Evolutionary conservation across 495 filamentous ascomycete species (phyloP).

Genomic region (Filosporella fistucella): DNA sequence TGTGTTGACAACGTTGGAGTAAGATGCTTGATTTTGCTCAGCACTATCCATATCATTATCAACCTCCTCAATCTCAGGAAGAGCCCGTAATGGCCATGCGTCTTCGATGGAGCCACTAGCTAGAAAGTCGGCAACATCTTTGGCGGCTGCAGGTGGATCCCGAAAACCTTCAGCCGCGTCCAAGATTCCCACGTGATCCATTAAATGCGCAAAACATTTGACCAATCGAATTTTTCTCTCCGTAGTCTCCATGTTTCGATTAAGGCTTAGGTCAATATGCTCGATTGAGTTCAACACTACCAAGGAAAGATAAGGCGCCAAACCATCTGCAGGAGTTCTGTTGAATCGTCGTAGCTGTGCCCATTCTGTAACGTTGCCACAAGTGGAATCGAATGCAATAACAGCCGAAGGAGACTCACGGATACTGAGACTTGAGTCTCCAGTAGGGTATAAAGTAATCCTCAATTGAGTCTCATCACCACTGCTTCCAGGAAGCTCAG

Average conservation of each 20-base stretch:
- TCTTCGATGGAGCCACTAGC: constrained; percentile 3
- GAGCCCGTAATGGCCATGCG: constrained; percentile 13
- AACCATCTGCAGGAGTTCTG: not conserved
- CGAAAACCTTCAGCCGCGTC: constrained; percentile 1
- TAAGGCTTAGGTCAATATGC: constrained; percentile 20
- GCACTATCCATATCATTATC: constrained; percentile 1
- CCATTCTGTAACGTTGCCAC: no score
- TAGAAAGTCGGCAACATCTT: constrained; percentile 11
- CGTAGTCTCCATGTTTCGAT: not conserved
- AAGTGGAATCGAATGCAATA: constrained; percentile 22
- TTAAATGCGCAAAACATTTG: constrained; percentile 8
- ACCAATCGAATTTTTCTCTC: constrained; percentile 15
- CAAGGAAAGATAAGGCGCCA: constrained; percentile 14
- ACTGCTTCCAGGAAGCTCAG: no score
- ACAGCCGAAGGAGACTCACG: constrained; percentile 14
- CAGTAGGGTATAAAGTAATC: constrained; percentile 18
- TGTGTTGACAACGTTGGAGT: not conserved
- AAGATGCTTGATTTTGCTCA: constrained; percentile 1
- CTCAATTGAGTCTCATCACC: constrained; percentile 4
- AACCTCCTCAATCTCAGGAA: constrained; percentile 16
- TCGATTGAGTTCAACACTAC: constrained; percentile 18
- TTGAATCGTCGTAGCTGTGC: no score
- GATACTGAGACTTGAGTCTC: not conserved
- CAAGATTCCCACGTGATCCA: constrained; percentile 11
- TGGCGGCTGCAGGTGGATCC: constrained; percentile 9